phyloP scores from a whole-genome alignment of 192 early-diverging fungal genomes.

The Diversispora eburnea region DNA sequence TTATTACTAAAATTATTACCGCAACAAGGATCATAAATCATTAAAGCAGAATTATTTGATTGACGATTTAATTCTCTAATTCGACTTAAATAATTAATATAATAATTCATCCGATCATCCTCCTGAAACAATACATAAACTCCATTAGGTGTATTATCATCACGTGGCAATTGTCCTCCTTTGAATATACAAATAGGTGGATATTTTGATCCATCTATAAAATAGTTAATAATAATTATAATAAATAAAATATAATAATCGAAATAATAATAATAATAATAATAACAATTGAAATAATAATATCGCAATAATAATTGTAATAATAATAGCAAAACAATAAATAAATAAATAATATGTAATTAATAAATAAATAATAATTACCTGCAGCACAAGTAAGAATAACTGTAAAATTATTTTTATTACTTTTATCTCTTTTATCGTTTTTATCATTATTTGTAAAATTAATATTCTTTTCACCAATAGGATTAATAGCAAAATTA shows the following conservation, averaged over 20 bases:
- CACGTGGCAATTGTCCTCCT: not conserved
- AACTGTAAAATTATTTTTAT: slow-evolving; percentile 19
- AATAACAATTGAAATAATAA: too few relatives aligned
- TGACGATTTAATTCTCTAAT: too few relatives aligned
- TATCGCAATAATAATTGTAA: not conserved
- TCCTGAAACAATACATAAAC: not conserved
- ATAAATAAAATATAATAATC: not conserved
- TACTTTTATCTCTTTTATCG: not conserved
- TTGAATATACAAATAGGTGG: not conserved
- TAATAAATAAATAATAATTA: not conserved
- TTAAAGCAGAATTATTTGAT: too few relatives aligned
- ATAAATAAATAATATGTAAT: not conserved
- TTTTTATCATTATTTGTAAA: slow-evolving; percentile 3
- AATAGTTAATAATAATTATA: not conserved
- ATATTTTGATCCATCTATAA: not conserved
- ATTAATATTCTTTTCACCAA: slow-evolving; percentile 1
- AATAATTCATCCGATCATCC: not conserved
- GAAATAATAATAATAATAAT: not conserved
- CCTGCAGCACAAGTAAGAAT: slow-evolving; percentile 7
- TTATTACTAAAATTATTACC: too few relatives aligned
- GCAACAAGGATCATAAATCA: too few relatives aligned
- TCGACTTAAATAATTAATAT: too few relatives aligned
- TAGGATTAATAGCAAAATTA: not conserved
- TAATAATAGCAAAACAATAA: not conserved
- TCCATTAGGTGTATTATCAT: not conserved